Conservation (phyloP, 306 rosid species). For the Chamaecrista fasciculata region DNA sequence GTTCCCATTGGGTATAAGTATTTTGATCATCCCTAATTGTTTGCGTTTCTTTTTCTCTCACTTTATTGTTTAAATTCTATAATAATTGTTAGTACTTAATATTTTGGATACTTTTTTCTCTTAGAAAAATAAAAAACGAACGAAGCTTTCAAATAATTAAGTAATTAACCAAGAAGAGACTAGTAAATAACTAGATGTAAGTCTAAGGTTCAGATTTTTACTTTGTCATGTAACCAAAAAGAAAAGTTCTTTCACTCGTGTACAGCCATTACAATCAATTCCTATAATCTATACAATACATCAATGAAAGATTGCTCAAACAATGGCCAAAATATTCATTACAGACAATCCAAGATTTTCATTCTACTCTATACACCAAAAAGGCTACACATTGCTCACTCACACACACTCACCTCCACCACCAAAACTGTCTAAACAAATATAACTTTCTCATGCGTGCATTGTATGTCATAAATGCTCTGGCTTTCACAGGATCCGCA, state of each 20-base stretch:
- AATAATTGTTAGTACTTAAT: no score
- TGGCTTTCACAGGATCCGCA: conserved; percentile 70
- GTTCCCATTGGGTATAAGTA: no score
- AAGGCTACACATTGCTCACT: conserved; percentile 6
- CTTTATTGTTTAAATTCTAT: no score
- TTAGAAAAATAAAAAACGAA: no score
- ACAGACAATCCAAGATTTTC: conserved; percentile 11
- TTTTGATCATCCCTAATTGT: no score
- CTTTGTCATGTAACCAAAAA: neutral
- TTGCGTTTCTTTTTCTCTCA: no score
- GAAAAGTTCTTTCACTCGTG: neutral
- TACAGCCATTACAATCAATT: conserved; percentile 5
- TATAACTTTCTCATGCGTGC: conserved; percentile 64
- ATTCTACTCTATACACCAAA: conserved; percentile 38
- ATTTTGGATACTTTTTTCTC: no score
- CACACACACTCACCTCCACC: conserved; percentile 63
- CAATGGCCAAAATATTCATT: conserved; percentile 23
- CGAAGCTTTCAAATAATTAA: no score
- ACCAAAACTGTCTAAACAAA: conserved; percentile 68
- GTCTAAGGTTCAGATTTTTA: no score
- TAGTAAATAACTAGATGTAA: no score
- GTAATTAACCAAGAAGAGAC: no score
- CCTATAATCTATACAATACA: conserved; percentile 39
- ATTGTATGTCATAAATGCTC: conserved; percentile 73
- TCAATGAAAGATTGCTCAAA: conserved; percentile 28